Base-by-base conservation (phyloP, 352 stramenopile genomes). In the Phytophthora europaea region DNA sequence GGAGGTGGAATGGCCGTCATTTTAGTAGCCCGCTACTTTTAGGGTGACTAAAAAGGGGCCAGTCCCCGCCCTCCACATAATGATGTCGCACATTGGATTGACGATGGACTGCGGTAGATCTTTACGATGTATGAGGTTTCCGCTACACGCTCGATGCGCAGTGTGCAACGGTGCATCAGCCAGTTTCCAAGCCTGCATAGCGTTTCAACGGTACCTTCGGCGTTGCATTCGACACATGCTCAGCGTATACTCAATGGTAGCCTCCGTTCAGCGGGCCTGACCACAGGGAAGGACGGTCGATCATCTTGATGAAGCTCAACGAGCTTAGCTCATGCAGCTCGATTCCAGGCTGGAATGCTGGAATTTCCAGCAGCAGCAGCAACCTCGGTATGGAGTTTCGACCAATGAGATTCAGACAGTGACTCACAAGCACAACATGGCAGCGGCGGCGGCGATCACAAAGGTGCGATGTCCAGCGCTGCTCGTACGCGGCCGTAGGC, bases 1-100 rank as follows among this genome's bases (percentile, higher is more conserved):
- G 87, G 85, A 90, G 76, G 72, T 89, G 87, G 87, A 94, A 92
- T 93, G 87, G 85, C 79, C 82, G 31, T 83, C 71, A 70, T 4
- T 61, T 67, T 56, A 72, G 70, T 8, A 74, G 60, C 64, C 50
- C 64, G 52, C 78, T 90, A 90, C 83, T 87, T 90, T 66, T 59
- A 53, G 72, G 72, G 60, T 76, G 61, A 82, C 74, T 72, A 73
- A 79, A 36, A 52, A 73, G 72, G 76, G 82, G 82, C 76, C 67
- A 74, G 82, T 90, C 82, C 81, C 81, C 82, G 72, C 82, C 80
- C 50, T 36, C n/a, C 12, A 10, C n/a, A n/a, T n/a, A n/a, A n/a
- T n/a, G n/a, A n/a, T n/a, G n/a, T n/a, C n/a, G n/a, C n/a, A n/a
- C n/a, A n/a, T n/a, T n/a, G n/a, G n/a, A n/a, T 48, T 50, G 34